Evolutionary conservation across 768 basidiomycete species (phyloP).

Genomic region (Tricholoma flavovirens): DNA sequence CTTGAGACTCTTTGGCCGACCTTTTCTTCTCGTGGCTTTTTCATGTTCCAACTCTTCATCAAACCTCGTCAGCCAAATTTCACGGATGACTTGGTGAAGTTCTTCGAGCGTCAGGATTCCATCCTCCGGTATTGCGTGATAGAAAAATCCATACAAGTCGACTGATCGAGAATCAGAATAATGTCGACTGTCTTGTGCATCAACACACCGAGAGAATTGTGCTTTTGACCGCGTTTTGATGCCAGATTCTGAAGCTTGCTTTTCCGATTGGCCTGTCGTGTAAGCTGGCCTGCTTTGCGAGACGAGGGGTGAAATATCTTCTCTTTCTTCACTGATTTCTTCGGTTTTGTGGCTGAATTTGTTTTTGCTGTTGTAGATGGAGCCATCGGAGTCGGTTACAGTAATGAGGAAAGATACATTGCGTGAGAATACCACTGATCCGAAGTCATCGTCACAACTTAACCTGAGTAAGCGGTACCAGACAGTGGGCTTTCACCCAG

Average conservation of each 20-base stretch:
- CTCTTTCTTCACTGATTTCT: constrained; percentile 47
- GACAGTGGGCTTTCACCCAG: neutral
- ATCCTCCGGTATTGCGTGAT: constrained; percentile 59
- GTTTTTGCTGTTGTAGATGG: constrained; percentile 34
- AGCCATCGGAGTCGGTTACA: constrained; percentile 26
- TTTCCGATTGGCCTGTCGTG: constrained; percentile 62
- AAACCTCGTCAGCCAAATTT: constrained; percentile 70
- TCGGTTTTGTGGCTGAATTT: constrained; percentile 9
- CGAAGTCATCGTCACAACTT: too few relatives aligned
- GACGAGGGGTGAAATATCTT: constrained; percentile 82
- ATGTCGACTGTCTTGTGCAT: constrained; percentile 1
- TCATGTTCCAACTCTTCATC: constrained; percentile 63
- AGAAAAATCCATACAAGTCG: constrained; percentile 74
- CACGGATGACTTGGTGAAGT: constrained; percentile 56
- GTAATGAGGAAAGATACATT: neutral
- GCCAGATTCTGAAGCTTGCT: constrained; percentile 54
- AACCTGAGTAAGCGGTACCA: neutral
- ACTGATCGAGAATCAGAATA: constrained; percentile 32
- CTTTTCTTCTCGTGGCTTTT: constrained; percentile 55
- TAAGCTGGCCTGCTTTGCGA: constrained; percentile 74
- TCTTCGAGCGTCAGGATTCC: constrained; percentile 55
- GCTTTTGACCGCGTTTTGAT: constrained; percentile 52
- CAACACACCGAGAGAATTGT: constrained; percentile 45
- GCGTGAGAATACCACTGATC: neutral
- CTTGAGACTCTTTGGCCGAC: constrained; percentile 66